These are phyloP conservation scores for Domatiomyces catenatus DNA, from an alignment of 2,329 filamentous ascomycete species.

Conservation along the genomic window DNA sequence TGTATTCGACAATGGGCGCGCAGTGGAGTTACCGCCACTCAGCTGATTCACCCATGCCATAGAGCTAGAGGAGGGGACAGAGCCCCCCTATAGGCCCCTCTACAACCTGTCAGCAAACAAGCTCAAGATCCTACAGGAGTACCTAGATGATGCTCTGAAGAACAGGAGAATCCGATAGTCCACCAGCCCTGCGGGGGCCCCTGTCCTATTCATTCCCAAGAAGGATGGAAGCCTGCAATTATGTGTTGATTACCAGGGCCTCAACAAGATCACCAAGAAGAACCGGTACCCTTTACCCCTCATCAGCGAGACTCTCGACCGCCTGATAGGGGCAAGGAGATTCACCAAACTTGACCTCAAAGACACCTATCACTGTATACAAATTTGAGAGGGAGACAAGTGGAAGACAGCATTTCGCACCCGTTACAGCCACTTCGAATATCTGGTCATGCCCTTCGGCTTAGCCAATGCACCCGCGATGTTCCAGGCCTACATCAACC, in stretches of 20 bases:
- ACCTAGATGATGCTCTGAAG: conserved; percentile 11
- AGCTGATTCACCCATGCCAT: background rate
- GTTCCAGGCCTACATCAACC: conserved; percentile 21
- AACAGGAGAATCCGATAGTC: conserved; percentile 14
- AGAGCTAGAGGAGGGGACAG: background rate
- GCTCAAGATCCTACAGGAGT: conserved; percentile 8
- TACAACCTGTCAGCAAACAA: conserved; percentile 8
- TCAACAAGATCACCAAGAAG: conserved; percentile 25
- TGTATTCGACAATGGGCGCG: background rate
- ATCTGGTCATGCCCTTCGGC: conserved; percentile 14
- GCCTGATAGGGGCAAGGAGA: conserved; percentile 1
- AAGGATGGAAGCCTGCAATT: conserved; percentile 18
- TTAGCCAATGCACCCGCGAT: conserved; percentile 12
- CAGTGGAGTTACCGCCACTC: background rate
- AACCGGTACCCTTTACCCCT: conserved; percentile 21
- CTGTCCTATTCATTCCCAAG: conserved; percentile 23
- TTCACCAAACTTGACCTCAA: conserved; percentile 16
- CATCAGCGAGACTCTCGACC: conserved; percentile 12
- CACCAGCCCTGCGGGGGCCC: conserved; percentile 10
- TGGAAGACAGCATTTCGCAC: conserved; percentile 13
- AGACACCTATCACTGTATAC: conserved; percentile 7
- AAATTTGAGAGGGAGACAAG: conserved; percentile 9
- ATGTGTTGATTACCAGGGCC: conserved; percentile 23
- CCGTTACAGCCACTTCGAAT: conserved; percentile 12
- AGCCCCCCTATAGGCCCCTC: background rate